These are phyloP conservation scores for Fusarium decemcellulare DNA, from an alignment of 2,329 filamentous ascomycete species.

Conservation along the genomic window DNA sequence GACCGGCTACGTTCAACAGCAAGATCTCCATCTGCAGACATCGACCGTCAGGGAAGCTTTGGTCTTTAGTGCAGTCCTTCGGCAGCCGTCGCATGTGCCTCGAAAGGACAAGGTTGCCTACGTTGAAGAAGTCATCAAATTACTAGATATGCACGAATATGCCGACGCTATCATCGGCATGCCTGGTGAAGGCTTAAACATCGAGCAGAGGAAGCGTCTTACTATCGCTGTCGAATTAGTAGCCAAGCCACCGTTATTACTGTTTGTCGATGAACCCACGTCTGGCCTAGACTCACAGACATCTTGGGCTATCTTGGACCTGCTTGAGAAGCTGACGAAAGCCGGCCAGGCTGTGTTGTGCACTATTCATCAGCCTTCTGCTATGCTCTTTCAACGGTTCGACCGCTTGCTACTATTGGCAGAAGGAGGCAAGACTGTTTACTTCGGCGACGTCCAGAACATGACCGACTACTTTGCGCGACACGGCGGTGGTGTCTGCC, in stretches of 20 bases:
- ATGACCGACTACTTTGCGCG: conserved; percentile 83
- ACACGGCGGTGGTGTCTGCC: conserved; percentile 76
- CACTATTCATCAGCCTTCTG: conserved; percentile 97
- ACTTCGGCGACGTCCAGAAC: conserved; percentile 81
- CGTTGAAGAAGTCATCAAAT: conserved; percentile 90
- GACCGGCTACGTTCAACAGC: conserved; percentile 93
- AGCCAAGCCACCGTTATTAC: conserved; percentile 88
- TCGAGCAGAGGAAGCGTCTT: conserved; percentile 80
- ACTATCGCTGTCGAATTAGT: conserved; percentile 98
- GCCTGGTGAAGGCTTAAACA: conserved; percentile 86
- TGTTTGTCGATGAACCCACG: conserved; percentile 96
- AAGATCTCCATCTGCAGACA: conserved; percentile 89
- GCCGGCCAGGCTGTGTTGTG: conserved; percentile 94
- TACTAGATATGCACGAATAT: conserved; percentile 91
- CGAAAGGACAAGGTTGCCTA: conserved; percentile 86
- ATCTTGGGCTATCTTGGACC: conserved; percentile 90
- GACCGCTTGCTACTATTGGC: conserved; percentile 85
- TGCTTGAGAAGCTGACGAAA: conserved; percentile 91
- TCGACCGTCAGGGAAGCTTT: conserved; percentile 91
- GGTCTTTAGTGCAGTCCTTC: conserved; percentile 86
- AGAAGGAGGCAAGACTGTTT: conserved; percentile 82
- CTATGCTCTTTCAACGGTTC: conserved; percentile 94
- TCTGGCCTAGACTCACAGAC: conserved; percentile 95
- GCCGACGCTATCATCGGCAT: conserved; percentile 93
- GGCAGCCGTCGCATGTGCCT: conserved; percentile 82